phyloP scores from a whole-genome alignment of 2,329 filamentous ascomycete species.

The Chaetomiaceae sp. region DNA sequence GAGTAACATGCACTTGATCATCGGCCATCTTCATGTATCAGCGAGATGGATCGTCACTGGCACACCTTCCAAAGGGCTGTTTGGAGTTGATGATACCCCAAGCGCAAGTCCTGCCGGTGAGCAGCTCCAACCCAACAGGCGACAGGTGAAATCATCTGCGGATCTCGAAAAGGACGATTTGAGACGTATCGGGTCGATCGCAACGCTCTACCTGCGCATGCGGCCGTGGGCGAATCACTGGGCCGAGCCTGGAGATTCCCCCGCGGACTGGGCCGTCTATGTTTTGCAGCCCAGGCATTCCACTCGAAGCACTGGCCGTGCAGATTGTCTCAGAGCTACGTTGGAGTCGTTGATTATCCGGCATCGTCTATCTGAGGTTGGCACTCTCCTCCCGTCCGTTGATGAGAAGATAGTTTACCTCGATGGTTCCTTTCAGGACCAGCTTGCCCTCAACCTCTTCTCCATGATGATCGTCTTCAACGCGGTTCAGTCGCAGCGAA shows the following conservation, averaged over 20 bases:
- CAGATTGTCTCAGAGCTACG: constrained; percentile 60
- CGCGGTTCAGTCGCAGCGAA: constrained; percentile 79
- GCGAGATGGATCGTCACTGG: constrained; percentile 87
- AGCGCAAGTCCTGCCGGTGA: constrained; percentile 11
- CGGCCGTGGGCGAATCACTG: constrained; percentile 70
- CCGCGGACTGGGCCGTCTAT: constrained; percentile 69
- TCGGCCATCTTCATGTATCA: constrained; percentile 58
- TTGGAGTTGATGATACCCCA: constrained; percentile 57
- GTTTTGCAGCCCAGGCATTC: constrained; percentile 57
- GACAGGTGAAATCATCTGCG: constrained; percentile 35
- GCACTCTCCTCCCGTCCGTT: constrained; percentile 63
- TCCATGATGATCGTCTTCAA: constrained; percentile 81
- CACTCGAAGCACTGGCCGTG: constrained; percentile 50
- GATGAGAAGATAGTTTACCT: constrained; percentile 68
- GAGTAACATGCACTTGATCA: constrained; percentile 50
- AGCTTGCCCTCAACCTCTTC: constrained; percentile 77
- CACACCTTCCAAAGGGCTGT: constrained; percentile 79
- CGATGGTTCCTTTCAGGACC: constrained; percentile 80
- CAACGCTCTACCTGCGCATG: constrained; percentile 68
- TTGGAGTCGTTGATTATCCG: constrained; percentile 79
- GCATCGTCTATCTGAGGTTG: constrained; percentile 70
- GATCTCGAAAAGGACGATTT: constrained; percentile 60
- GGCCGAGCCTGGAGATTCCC: constrained; percentile 49
- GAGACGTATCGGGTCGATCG: constrained; percentile 60
- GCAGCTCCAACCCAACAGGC: neutral